These are phyloP conservation scores for Fusarium transvaalense DNA, from an alignment of 2,329 filamentous ascomycete genomes.

Conservation along the genomic window DNA sequence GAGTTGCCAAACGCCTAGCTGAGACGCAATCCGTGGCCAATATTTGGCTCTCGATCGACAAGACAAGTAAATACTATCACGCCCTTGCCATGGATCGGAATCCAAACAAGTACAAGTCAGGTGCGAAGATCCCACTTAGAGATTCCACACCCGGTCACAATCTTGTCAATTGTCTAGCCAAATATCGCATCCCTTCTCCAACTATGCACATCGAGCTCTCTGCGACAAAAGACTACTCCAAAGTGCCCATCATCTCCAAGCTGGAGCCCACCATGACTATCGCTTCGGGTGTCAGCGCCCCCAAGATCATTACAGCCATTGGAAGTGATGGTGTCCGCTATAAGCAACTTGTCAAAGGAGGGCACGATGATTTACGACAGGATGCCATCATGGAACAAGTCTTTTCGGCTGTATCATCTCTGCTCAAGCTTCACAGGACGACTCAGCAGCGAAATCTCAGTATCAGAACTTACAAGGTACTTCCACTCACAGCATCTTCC, in stretches of 20 bases:
- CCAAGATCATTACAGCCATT: conserved; percentile 89
- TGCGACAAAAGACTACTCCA: conserved; percentile 78
- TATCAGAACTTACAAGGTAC: conserved; percentile 96
- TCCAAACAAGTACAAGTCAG: conserved; percentile 74
- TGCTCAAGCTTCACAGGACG: conserved; percentile 85
- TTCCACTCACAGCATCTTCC: conserved; percentile 85
- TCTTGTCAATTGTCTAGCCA: conserved; percentile 72
- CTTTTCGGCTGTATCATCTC: conserved; percentile 92
- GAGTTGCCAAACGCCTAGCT: conserved; percentile 72
- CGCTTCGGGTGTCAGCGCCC: conserved; percentile 89
- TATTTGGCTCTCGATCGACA: conserved; percentile 79
- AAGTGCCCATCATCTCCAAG: conserved; percentile 78
- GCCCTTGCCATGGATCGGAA: conserved; percentile 74
- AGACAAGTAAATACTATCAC: conserved; percentile 77
- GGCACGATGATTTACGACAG: conserved; percentile 94
- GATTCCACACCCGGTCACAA: conserved; percentile 72
- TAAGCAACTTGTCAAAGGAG: conserved; percentile 94
- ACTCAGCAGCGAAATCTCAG: conserved; percentile 90
- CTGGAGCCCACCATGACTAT: conserved; percentile 84
- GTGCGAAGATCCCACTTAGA: conserved; percentile 72
- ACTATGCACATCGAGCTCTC: conserved; percentile 87
- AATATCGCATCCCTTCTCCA: conserved; percentile 82
- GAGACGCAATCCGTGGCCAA: conserved; percentile 62
- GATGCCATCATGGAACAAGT: conserved; percentile 99
- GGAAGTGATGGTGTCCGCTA: conserved; percentile 83